phyloP scores from a whole-genome alignment of 2,329 filamentous ascomycete species.

The Aspergillus hortae region DNA sequence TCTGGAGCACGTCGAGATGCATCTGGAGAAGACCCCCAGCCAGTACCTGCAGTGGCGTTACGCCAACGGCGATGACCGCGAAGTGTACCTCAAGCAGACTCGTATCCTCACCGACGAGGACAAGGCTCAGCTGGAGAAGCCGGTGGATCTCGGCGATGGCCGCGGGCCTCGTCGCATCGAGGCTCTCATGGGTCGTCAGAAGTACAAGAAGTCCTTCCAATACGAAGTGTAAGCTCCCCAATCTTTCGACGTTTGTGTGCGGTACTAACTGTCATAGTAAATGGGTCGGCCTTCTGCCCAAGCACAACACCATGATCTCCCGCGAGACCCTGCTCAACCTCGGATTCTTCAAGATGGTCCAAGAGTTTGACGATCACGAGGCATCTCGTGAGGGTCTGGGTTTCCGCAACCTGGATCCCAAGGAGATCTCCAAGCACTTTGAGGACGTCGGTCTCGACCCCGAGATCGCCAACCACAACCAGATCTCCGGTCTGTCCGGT shows the following conservation, averaged over 20 bases:
- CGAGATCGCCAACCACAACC: conserved; percentile 98
- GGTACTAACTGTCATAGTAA: conserved; percentile 52
- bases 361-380: conserved; percentile 98
- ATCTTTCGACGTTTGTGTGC: background rate
- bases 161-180: conserved; percentile 75
- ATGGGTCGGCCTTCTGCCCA: conserved; percentile 84
- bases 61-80: conserved; percentile 91
- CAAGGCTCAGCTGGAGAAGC: conserved; percentile 85
- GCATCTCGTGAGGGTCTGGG: conserved; percentile 97
- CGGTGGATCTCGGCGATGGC: conserved; percentile 79
- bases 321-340: conserved; percentile 83
- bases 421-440: conserved; percentile 96
- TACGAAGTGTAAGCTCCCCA: conserved; percentile 73
- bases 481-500: conserved; percentile 92
- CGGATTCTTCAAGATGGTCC: conserved; percentile 88
- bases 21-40: conserved; percentile 97
- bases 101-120: conserved; percentile 83
- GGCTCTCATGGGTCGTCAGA: conserved; percentile 88
- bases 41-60: conserved; percentile 99
- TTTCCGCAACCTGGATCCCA: conserved; percentile 88
- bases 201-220: conserved; percentile 99
- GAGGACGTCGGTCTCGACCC: conserved; percentile 94
- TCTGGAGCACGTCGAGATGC: conserved; percentile 98
- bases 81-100: conserved; percentile 97
- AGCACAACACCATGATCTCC: conserved; percentile 88